Evolutionary conservation across 2,329 filamentous ascomycete species (phyloP).

Genomic region (Phyllosticta citribraziliensis): DNA sequence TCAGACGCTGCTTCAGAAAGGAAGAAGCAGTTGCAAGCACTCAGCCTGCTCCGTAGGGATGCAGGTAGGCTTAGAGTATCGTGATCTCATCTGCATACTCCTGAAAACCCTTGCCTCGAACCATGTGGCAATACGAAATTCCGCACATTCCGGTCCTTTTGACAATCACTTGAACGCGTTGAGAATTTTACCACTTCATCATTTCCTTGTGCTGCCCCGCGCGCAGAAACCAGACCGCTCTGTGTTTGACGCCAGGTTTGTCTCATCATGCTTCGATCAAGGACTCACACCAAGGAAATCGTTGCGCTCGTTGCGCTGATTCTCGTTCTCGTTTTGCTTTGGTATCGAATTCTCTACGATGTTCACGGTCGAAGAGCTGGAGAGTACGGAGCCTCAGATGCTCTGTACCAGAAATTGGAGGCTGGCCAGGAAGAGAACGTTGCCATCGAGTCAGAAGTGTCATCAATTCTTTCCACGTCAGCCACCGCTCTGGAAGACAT

Average conservation of each 20-base stretch:
- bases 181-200: not conserved
- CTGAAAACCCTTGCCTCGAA: not conserved
- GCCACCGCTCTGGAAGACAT: not conserved
- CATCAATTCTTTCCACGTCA: not conserved
- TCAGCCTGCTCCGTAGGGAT: not conserved
- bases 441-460: not conserved
- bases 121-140: conserved; percentile 4
- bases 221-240: not conserved
- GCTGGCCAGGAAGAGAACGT: not conserved
- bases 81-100: not conserved
- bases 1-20: not conserved
- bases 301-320: not conserved
- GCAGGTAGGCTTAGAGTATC: not conserved
- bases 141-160: not conserved
- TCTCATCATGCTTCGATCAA: not conserved
- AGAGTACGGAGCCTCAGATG: not conserved
- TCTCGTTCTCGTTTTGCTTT: not conserved
- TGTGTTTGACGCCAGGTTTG: not conserved
- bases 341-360: not conserved
- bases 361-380: not conserved
- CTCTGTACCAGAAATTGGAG: not conserved
- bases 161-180: not conserved
- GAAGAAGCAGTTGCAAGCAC: not conserved
- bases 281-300: not conserved
- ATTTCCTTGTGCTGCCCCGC: not conserved